Conservation (phyloP, 768 basidiomycete genomes). For the Panellus pusillus region DNA sequence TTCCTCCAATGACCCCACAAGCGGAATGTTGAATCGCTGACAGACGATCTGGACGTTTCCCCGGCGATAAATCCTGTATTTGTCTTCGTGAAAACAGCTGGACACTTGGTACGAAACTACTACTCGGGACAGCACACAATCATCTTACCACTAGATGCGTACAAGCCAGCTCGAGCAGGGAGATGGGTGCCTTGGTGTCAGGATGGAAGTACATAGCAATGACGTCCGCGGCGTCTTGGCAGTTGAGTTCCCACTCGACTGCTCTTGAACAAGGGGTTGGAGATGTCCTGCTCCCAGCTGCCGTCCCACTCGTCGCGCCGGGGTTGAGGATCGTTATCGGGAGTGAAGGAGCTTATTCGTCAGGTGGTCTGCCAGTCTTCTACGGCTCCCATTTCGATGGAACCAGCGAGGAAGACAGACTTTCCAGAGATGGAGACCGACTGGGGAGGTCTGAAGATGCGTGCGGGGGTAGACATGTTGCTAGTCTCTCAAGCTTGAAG, state of each 20-base stretch:
- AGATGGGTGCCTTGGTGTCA: conserved; percentile 10
- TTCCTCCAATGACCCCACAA: background rate
- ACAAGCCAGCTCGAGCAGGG: conserved; percentile 10
- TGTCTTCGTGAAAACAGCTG: too few species aligned
- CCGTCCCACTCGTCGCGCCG: conserved; percentile 9
- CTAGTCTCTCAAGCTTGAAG: too few species aligned
- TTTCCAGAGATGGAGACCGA: background rate
- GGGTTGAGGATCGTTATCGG: conserved; percentile 11
- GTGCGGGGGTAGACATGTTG: too few species aligned
- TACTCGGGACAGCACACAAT: conserved; percentile 9
- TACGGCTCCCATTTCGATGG: conserved; percentile 4
- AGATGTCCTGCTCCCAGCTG: conserved; percentile 9
- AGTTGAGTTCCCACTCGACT: conserved; percentile 14
- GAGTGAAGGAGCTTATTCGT: conserved; percentile 2
- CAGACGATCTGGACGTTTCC: conserved; percentile 15
- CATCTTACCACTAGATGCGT: conserved; percentile 8
- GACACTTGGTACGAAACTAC: too few species aligned
- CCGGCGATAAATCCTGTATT: conserved; percentile 5
- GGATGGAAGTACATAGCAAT: conserved; percentile 13
- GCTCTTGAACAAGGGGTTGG: conserved; percentile 2
- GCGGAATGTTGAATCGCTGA: background rate
- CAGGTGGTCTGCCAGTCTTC: conserved; percentile 12
- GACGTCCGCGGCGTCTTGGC: conserved; percentile 9
- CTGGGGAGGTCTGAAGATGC: background rate
- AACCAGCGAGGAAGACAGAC: conserved; percentile 14